Percentiles rank a stretch among this genome's conserved stretches.
Conservation (phyloP, 768 basidiomycete genomes). For the Leccinum broughii region DNA sequence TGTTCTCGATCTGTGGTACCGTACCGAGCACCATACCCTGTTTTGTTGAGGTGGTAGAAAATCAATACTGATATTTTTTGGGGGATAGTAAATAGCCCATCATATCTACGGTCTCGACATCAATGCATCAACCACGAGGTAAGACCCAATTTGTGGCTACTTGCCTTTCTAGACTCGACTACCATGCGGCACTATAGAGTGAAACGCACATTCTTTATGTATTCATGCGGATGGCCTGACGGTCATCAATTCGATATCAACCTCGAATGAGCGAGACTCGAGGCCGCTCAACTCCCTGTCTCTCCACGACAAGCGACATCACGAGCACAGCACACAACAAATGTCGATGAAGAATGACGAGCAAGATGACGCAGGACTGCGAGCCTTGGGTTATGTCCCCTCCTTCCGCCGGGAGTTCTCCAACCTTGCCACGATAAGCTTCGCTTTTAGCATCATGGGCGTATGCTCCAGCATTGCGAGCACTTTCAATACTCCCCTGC, state of each 20-base stretch:
- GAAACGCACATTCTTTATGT: too few relatives aligned
- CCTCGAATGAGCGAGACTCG: background rate
- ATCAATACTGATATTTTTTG: too few relatives aligned
- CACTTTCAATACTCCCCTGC: conserved; percentile 39
- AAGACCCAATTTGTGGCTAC: too few relatives aligned
- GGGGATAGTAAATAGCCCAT: too few relatives aligned
- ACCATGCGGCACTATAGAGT: too few relatives aligned
- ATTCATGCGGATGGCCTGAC: too few relatives aligned
- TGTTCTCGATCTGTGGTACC: too few relatives aligned
- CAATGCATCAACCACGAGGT: too few relatives aligned
- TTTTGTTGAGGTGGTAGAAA: too few relatives aligned
- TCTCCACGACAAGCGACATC: background rate
- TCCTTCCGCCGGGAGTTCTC: conserved; percentile 46
- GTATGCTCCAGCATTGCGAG: conserved; percentile 39
- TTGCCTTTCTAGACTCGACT: too few relatives aligned
- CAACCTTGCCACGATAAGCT: conserved; percentile 38
- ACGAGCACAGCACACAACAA: background rate
- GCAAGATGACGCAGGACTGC: conserved; percentile 24
- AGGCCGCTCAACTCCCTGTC: conserved; percentile 3
- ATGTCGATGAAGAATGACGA: background rate
- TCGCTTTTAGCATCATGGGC: conserved; percentile 37
- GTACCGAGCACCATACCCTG: too few relatives aligned
- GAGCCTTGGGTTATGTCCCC: conserved; percentile 32
- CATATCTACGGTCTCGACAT: too few relatives aligned
- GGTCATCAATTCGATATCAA: background rate